A percentile compares a stretch with the other conserved stretches of the same genome.
phyloP scores from a whole-genome alignment of 768 basidiomycete genomes.

The Dictyophora rubrovolvata region DNA sequence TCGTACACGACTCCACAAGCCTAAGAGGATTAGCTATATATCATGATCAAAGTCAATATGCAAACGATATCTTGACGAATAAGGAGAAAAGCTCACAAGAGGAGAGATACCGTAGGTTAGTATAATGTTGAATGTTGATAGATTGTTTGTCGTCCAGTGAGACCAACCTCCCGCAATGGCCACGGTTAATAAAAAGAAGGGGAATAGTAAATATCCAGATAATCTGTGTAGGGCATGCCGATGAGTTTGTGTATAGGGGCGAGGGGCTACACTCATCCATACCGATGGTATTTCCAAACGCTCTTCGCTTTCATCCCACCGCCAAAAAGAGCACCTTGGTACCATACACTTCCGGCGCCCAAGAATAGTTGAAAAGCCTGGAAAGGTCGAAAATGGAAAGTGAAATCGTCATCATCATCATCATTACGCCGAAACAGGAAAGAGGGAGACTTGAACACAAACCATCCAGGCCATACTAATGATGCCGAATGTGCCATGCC shows the following conservation, averaged over 20 bases:
- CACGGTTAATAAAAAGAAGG: constrained; percentile 48
- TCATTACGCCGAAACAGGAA: too few species aligned
- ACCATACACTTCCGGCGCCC: constrained; percentile 76
- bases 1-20: constrained; percentile 24
- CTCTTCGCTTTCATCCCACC: constrained; percentile 61
- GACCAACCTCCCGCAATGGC: constrained; percentile 68
- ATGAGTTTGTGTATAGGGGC: not conserved
- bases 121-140: constrained; percentile 29
- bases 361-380: constrained; percentile 41
- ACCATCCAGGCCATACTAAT: constrained; percentile 48
- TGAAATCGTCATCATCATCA: too few species aligned
- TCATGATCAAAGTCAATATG: not conserved
- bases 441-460: not conserved
- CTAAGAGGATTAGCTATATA: constrained; percentile 1
- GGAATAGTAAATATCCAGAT: constrained; percentile 65
- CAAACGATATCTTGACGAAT: not conserved
- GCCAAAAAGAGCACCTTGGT: constrained; percentile 56
- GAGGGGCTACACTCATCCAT: constrained; percentile 8
- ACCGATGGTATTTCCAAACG: constrained; percentile 82
- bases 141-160: constrained; percentile 38
- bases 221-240: constrained; percentile 28
- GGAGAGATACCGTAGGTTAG: constrained; percentile 49
- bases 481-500: constrained; percentile 74
- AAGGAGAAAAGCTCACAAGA: constrained; percentile 15
- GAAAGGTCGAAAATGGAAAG: too few species aligned